Conservation (phyloP, 73 alveolate species). For the Paramecium sonneborni region DNA sequence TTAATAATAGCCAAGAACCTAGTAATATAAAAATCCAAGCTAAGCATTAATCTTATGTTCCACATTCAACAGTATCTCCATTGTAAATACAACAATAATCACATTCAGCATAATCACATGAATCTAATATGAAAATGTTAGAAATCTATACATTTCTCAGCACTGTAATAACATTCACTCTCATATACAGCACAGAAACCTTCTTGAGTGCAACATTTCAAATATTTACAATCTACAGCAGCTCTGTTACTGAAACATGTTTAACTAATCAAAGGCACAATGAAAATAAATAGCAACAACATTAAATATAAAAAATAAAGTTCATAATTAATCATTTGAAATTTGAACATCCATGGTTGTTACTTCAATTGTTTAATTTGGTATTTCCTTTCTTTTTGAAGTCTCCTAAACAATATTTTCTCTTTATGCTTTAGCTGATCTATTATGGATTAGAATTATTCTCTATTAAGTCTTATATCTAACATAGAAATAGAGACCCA, state of each 20-base stretch:
- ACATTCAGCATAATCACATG: slow-evolving; percentile 26
- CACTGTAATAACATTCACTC: slow-evolving; percentile 8
- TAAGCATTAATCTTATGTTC: background rate
- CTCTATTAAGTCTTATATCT: background rate
- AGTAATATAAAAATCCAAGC: background rate
- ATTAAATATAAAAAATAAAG: background rate
- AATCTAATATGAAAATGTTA: background rate
- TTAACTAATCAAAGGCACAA: background rate
- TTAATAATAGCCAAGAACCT: background rate
- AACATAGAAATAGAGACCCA: background rate
- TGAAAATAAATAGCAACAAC: background rate
- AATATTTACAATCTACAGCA: background rate
- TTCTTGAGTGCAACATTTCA: background rate
- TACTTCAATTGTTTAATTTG: background rate
- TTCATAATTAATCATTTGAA: background rate
- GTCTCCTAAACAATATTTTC: background rate
- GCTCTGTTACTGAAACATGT: background rate
- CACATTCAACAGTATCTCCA: slow-evolving; percentile 32
- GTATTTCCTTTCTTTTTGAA: background rate
- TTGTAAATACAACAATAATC: slow-evolving; percentile 28
- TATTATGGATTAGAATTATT: background rate
- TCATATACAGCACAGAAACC: background rate
- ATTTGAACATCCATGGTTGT: background rate
- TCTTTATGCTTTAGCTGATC: background rate
- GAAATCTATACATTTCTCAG: background rate